Evolutionary conservation across 495 filamentous ascomycete species (phyloP), one percentile per base, ranked within the genome.

Genomic region (Trichoderma reesei): DNA sequence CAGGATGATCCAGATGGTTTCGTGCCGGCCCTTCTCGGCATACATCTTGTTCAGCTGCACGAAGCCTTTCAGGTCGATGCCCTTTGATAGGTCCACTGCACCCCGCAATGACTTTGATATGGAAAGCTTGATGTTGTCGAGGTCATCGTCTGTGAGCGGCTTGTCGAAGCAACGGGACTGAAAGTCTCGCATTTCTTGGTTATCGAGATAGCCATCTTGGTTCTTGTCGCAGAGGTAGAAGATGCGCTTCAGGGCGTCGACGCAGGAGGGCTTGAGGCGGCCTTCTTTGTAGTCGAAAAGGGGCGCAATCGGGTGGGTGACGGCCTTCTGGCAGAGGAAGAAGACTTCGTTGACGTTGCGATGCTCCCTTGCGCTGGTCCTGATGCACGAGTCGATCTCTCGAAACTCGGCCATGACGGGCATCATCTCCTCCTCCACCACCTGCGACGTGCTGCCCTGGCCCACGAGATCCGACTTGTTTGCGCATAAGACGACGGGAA

Each of bases 381-480:
- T 85, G 72, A 98, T 96, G 74, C 94, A 97, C 1, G 92, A 95
- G 70, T 98, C 94, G 59, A 98, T 96, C 75, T 98, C 94, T 72
- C 96, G 94, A 80, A 98, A 98, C 74, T 98, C 94, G 51, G 89
- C 85, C 94, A 98, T 98, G 67, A 98, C 86, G 3, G 94, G 95
- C 61, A 98, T 79, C 95, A 98, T 98, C 78, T 98, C 94, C 71
- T 97, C 92, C 69, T 93, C 89, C 11, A 96, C 82, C 13, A 96
- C 88, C 72, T 95, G 88, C 1, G 88, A 78, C 61, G 89, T 90
- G 62, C 78, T 86, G 31, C 80, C 80, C 33, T 70, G 67, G 18
- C 81, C 80, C 8, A 83, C 83, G 41, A 96, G 82, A 69, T 98
- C 94, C 20, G 91, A 88, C 75, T 98, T 98, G 79, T 96, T 98